phyloP scores from a whole-genome alignment of 441 rosid species.

The Erodium trifolium region DNA sequence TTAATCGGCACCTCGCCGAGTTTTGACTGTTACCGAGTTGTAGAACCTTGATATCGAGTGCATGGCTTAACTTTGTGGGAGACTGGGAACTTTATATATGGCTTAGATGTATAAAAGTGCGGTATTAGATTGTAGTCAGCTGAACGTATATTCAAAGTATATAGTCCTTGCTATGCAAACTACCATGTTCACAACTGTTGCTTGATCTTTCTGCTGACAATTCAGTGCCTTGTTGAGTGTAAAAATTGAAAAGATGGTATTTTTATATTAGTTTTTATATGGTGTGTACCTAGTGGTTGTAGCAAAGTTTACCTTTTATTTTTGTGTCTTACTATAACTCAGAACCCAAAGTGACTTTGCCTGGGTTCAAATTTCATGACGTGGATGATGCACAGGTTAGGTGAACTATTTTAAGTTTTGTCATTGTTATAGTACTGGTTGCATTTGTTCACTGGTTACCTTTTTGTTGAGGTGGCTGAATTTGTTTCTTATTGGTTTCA shows the following conservation, averaged over 20 bases:
- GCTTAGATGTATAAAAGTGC: background rate
- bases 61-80: background rate
- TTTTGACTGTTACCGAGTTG: too few relatives aligned
- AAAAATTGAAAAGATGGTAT: background rate
- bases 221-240: background rate
- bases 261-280: background rate
- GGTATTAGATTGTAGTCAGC: background rate
- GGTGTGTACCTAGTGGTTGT: background rate
- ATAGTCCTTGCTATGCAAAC: background rate
- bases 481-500: background rate
- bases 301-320: background rate
- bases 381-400: background rate
- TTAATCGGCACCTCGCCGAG: too few relatives aligned
- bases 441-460: background rate
- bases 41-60: background rate
- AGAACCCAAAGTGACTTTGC: background rate
- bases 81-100: background rate
- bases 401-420: background rate
- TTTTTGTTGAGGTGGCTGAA: background rate
- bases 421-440: background rate
- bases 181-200: background rate
- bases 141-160: background rate
- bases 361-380: background rate
- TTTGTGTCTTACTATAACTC: background rate
- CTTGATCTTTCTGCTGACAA: background rate